These are phyloP conservation scores for Trametes gibbosa DNA, from an alignment of 768 basidiomycete genomes.

Conservation along the genomic window DNA sequence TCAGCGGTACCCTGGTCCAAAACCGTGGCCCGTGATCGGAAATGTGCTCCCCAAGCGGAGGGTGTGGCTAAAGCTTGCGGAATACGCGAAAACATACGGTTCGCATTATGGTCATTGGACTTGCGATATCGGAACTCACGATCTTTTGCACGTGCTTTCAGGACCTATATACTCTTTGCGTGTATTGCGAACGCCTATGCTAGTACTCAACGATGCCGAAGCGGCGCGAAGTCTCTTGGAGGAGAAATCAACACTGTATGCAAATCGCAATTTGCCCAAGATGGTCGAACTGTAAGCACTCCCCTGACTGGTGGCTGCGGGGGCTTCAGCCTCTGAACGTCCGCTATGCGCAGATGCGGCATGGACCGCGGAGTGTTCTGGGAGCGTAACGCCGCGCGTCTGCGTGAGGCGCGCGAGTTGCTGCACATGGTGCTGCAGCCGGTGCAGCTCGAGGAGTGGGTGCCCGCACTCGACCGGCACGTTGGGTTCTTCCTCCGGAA, in stretches of 20 bases:
- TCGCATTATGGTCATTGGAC: neutral
- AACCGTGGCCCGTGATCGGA: neutral
- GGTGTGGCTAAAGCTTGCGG: neutral
- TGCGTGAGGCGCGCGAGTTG: constrained; percentile 3
- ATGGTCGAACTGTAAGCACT: constrained; percentile 1
- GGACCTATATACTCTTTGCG: constrained; percentile 21
- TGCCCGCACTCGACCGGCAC: neutral
- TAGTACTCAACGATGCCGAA: constrained; percentile 29
- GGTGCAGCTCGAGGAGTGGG: neutral
- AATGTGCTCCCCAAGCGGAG: neutral
- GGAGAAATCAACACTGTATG: constrained; percentile 29
- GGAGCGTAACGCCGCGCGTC: constrained; percentile 4
- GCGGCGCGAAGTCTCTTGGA: constrained; percentile 32
- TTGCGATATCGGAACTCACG: neutral
- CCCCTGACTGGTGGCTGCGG: neutral
- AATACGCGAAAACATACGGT: neutral
- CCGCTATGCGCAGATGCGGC: neutral
- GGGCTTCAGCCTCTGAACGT: neutral
- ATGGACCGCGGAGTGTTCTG: constrained; percentile 11
- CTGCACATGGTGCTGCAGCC: constrained; percentile 2
- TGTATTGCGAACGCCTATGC: constrained; percentile 20
- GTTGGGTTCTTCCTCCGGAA: neutral
- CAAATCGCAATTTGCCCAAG: constrained; percentile 14
- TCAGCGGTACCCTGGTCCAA: neutral
- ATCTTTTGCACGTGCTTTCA: neutral